Conservation (phyloP, 352 stramenopile species). For the Globisporangium alternatum region DNA sequence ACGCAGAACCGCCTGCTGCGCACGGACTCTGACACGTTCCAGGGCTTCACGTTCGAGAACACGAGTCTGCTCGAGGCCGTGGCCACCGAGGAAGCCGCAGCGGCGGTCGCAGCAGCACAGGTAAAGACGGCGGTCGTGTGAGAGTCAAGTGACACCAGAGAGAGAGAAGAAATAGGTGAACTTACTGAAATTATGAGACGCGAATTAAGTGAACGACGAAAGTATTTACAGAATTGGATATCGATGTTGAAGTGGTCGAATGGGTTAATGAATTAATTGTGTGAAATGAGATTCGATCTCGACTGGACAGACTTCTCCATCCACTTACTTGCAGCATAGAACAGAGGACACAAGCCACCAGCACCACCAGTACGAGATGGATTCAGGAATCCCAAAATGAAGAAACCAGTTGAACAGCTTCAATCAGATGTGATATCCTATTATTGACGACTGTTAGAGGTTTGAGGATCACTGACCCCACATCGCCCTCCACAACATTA, state of each 20-base stretch:
- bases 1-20: constrained; percentile 24
- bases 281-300: too few species aligned
- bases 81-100: constrained; percentile 14
- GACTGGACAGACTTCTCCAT: too few species aligned
- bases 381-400: too few species aligned
- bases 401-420: too few species aligned
- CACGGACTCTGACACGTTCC: constrained; percentile 71
- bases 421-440: too few species aligned
- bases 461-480: too few species aligned
- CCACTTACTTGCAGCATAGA: too few species aligned
- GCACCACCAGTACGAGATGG: too few species aligned
- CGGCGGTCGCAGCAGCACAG: not conserved
- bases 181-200: not conserved
- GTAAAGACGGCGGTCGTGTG: not conserved
- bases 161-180: not conserved
- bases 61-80: constrained; percentile 61
- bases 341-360: too few species aligned
- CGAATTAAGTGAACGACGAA: not conserved
- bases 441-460: too few species aligned
- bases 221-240: not conserved
- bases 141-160: not conserved
- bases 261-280: not conserved
- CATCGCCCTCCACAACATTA: too few species aligned
- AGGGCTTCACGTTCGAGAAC: constrained; percentile 80
- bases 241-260: too few species aligned